These are phyloP conservation scores for Acanthochlamys bracteata DNA, from an alignment of 106 monocot genomes.

Conservation along the genomic window DNA sequence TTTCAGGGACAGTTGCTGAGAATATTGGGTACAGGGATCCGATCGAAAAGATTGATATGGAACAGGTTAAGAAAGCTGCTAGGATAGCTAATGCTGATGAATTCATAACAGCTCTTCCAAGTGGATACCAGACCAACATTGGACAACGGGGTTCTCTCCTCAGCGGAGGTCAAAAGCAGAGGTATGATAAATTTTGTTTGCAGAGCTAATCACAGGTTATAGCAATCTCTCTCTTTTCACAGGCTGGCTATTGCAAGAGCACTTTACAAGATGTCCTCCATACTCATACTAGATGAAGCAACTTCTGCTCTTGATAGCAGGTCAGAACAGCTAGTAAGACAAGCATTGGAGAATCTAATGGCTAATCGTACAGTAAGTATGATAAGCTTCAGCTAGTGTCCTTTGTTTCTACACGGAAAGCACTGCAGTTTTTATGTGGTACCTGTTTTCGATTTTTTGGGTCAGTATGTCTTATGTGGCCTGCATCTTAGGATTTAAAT, in stretches of 20 bases:
- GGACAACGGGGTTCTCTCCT: constrained; percentile 66
- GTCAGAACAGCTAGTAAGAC: constrained; percentile 65
- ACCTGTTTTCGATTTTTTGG: background rate
- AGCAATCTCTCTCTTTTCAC: constrained; percentile 1
- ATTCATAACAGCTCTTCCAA: constrained; percentile 55
- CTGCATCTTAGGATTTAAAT: background rate
- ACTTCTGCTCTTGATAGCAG: constrained; percentile 76
- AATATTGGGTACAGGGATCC: constrained; percentile 74
- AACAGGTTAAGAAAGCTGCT: constrained; percentile 53
- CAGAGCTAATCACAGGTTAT: background rate
- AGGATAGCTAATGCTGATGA: constrained; percentile 76
- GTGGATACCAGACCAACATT: constrained; percentile 57
- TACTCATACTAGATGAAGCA: constrained; percentile 86
- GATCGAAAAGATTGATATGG: constrained; percentile 36
- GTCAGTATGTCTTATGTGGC: background rate
- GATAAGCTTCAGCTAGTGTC: background rate
- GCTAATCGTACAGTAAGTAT: constrained; percentile 53
- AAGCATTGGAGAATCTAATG: constrained; percentile 51
- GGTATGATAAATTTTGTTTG: constrained; percentile 16
- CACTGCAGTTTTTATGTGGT: background rate
- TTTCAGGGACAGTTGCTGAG: constrained; percentile 82
- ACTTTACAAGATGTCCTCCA: constrained; percentile 57
- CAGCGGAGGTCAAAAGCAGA: constrained; percentile 88
- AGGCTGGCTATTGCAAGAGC: constrained; percentile 81
- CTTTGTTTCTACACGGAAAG: background rate